phyloP scores from a whole-genome alignment of 495 filamentous ascomycete genomes.

The Entonaema liquescens region DNA sequence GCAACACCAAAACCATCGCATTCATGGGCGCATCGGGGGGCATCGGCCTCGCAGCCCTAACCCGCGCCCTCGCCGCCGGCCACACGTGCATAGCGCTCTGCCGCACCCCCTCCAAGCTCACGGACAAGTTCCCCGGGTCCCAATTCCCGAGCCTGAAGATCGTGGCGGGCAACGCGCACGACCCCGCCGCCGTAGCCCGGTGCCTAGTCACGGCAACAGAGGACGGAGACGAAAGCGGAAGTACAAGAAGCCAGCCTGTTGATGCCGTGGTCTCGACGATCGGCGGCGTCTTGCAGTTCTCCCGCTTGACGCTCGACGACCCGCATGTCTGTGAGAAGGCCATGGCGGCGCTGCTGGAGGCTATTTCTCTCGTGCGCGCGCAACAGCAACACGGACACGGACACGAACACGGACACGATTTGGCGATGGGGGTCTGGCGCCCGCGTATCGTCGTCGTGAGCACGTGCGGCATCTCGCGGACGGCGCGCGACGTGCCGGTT shows the following conservation, averaged over 20 bases:
- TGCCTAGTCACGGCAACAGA: not conserved
- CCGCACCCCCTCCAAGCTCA: conserved; percentile 71
- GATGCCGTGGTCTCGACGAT: conserved; percentile 59
- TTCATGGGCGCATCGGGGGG: conserved; percentile 69
- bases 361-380: not conserved
- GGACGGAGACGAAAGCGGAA: no score
- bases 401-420: no score
- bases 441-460: conserved; percentile 61
- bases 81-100: conserved; percentile 64
- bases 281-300: conserved; percentile 49
- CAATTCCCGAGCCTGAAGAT: not conserved
- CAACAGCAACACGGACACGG: no score
- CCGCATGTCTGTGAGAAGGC: conserved; percentile 65
- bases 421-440: no score
- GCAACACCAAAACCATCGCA: conserved; percentile 51
- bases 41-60: conserved; percentile 57
- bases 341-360: not conserved
- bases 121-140: conserved; percentile 49
- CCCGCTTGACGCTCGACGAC: conserved; percentile 57
- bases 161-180: not conserved
- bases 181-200: not conserved
- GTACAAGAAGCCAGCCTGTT: no score
- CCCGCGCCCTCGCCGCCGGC: conserved; percentile 58
- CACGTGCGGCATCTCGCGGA: conserved; percentile 60
- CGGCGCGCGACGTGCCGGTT: conserved; percentile 62